Base-by-base conservation (phyloP, 1,284 basidiomycete genomes). In the Puccinia novopanici region DNA sequence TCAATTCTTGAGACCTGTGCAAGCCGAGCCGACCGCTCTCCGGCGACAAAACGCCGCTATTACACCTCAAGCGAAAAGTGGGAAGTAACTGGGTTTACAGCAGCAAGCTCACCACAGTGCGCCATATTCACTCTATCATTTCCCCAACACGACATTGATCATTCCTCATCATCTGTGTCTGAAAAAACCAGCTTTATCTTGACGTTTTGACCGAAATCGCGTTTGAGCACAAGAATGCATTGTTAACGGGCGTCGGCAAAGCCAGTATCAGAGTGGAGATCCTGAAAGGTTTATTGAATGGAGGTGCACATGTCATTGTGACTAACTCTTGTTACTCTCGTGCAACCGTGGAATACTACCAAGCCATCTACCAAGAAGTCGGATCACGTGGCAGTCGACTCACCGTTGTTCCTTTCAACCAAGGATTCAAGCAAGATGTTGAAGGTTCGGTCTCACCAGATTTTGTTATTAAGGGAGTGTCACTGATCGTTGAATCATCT, bases 221-320 rank as follows among this genome's bases (percentile, higher is more conserved):
- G 13, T 99, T 98, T 90, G 92, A 96, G 87, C 95, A 96, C 88
- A 98, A 98, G 90, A 98, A 98, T 84, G 96, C n/a, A n/a, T n/a
- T n/a, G n/a, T n/a, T n/a, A n/a, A n/a, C n/a, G n/a, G n/a, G n/a
- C n/a, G n/a, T n/a, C n/a, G n/a, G n/a, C n/a, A n/a, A n/a, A n/a
- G n/a, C n/a, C n/a, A n/a, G n/a, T n/a, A n/a, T n/a, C n/a, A n/a
- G n/a, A n/a, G n/a, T n/a, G n/a, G n/a, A n/a, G n/a, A n/a, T n/a
- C n/a, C n/a, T n/a, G n/a, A n/a, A 98, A 87, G 96, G 96, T 83
- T 89, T 99, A 19, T 90, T 99, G 42, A 93, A 95, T 57, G 97
- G 96, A 81, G 97, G 96, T 81, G 94, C 95, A 48, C 94, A 94
- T 83, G 94, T 98, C 83, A 92, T 99, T 71, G 92, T 99, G 87